Conservation (phyloP, 1,284 basidiomycete species). For the Megacollybia platyphylla region DNA sequence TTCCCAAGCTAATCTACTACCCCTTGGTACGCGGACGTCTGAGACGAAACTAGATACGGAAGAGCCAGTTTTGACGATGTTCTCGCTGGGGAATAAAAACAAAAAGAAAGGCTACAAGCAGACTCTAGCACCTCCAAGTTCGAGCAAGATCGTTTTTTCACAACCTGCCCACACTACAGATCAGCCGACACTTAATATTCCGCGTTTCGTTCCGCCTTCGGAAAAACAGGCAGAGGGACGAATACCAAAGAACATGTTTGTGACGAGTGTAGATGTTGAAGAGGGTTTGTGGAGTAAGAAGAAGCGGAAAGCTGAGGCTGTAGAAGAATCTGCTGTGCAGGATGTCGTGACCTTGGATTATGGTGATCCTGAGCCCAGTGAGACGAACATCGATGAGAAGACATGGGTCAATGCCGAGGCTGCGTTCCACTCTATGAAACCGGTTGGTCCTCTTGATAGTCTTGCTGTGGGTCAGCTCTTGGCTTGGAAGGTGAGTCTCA, state of each 20-base stretch:
- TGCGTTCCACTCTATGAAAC: background rate
- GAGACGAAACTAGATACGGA: slow-evolving; percentile 4
- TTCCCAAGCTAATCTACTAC: slow-evolving; percentile 23
- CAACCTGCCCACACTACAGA: background rate
- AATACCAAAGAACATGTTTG: slow-evolving; percentile 49
- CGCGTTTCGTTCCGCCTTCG: slow-evolving; percentile 50
- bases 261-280: slow-evolving; percentile 59
- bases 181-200: slow-evolving; percentile 7
- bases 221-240: slow-evolving; percentile 34
- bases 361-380: slow-evolving; percentile 7
- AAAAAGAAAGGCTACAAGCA: slow-evolving; percentile 57
- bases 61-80: slow-evolving; percentile 30
- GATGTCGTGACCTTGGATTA: slow-evolving; percentile 10
- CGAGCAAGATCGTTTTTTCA: slow-evolving; percentile 48
- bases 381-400: background rate
- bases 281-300: slow-evolving; percentile 21
- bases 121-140: slow-evolving; percentile 30
- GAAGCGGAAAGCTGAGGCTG: slow-evolving; percentile 10
- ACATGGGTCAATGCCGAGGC: background rate
- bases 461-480: background rate
- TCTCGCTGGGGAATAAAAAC: slow-evolving; percentile 59
- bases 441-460: background rate
- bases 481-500: background rate
- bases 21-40: slow-evolving; percentile 12
- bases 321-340: slow-evolving; percentile 7